These are phyloP conservation scores for Neurospora sp. DNA, from an alignment of 495 filamentous ascomycete species.

Conservation along the genomic window DNA sequence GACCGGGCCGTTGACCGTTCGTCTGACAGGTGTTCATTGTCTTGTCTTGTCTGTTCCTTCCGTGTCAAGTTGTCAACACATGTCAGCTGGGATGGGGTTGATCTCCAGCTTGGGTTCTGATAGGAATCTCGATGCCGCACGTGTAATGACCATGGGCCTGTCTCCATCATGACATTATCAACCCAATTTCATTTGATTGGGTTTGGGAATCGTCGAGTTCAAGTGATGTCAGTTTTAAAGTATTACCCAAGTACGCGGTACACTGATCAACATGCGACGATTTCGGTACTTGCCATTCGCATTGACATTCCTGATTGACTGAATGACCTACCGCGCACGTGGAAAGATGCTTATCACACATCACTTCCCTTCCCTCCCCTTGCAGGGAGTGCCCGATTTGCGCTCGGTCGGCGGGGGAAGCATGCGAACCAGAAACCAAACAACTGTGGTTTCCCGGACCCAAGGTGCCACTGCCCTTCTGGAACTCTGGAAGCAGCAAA, in stretches of 20 bases:
- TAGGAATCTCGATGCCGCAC: neutral
- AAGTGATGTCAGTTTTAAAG: neutral
- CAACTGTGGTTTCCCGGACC: neutral
- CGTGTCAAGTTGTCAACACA: neutral
- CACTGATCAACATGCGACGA: neutral
- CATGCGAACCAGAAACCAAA: neutral
- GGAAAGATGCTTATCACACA: neutral
- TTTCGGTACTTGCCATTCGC: neutral
- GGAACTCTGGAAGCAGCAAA: neutral
- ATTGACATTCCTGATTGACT: neutral
- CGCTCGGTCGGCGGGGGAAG: neutral
- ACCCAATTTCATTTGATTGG: neutral
- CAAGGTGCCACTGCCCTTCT: neutral
- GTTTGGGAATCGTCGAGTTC: neutral
- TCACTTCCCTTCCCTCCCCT: neutral
- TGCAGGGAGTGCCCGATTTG: neutral
- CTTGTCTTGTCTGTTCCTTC: neutral
- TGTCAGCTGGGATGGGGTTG: neutral
- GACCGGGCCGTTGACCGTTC: neutral
- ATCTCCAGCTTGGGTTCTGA: neutral
- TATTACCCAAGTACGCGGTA: neutral
- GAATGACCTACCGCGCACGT: neutral
- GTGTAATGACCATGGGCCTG: neutral
- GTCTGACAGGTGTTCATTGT: neutral
- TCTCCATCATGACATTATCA: neutral